Conservation (phyloP, 2,329 filamentous ascomycete genomes). For the Colletotrichum paranaense region DNA sequence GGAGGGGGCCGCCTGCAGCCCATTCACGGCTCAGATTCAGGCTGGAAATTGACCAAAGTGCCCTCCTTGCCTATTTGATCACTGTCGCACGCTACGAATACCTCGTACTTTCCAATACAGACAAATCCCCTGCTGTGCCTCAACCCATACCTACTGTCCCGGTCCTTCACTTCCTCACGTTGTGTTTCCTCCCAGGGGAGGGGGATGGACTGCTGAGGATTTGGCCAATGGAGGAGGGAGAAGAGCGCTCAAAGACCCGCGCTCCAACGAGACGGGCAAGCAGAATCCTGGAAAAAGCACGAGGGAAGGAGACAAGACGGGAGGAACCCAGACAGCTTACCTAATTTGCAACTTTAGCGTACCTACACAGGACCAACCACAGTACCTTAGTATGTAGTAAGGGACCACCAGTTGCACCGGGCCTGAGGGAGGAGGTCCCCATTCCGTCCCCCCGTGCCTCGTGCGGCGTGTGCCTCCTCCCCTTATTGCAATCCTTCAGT, state of each 20-base stretch:
- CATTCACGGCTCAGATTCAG: too few species aligned
- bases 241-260: constrained; percentile 1
- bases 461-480: too few species aligned
- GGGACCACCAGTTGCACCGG: background rate
- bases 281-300: constrained; percentile 4
- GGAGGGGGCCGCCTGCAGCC: too few species aligned
- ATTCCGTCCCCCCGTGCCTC: background rate
- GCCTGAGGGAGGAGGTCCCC: background rate
- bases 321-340: background rate
- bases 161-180: background rate
- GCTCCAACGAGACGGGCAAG: constrained; percentile 4
- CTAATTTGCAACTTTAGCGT: background rate
- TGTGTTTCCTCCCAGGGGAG: background rate
- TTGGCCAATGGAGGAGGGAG: background rate
- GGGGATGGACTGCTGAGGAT: too few species aligned
- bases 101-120: too few species aligned
- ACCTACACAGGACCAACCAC: too few species aligned
- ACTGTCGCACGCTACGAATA: background rate
- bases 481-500: background rate
- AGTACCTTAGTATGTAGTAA: too few species aligned
- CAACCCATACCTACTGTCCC: background rate
- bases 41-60: too few species aligned
- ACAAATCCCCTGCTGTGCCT: background rate
- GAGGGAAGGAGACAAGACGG: background rate
- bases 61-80: background rate